phyloP scores from a whole-genome alignment of 164 flowering plant genomes.

The Akebia trifoliata region DNA sequence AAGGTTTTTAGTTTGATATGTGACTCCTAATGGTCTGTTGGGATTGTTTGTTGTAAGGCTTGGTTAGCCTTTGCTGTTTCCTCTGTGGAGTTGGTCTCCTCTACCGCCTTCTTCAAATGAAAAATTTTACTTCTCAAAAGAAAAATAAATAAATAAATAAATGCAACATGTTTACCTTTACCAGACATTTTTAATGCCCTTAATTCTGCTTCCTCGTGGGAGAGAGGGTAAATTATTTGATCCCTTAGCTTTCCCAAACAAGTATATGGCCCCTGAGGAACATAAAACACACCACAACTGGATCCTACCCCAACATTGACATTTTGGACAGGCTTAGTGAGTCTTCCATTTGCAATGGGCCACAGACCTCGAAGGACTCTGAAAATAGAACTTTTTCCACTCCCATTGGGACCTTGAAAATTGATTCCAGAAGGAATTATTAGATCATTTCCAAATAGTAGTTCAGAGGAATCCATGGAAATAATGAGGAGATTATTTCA shows the following conservation, averaged over 20 bases:
- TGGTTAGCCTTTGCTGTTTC: too few relatives aligned
- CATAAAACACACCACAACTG: slow-evolving; percentile 63
- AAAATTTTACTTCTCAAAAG: too few relatives aligned
- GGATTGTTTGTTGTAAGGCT: too few relatives aligned
- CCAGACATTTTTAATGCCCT: slow-evolving; percentile 30
- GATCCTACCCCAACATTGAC: slow-evolving; percentile 32
- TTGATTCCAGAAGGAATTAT: slow-evolving; percentile 14
- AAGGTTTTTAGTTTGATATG: too few relatives aligned
- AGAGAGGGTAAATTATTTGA: slow-evolving; percentile 96
- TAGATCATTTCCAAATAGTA: slow-evolving; percentile 7
- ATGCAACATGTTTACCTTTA: slow-evolving; percentile 37
- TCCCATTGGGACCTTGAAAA: slow-evolving; percentile 88
- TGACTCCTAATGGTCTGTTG: too few relatives aligned
- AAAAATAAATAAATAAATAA: neutral
- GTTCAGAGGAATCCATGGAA: neutral
- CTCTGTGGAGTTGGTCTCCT: too few relatives aligned
- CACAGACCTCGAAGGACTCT: slow-evolving; percentile 91
- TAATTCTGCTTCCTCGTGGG: slow-evolving; percentile 68
- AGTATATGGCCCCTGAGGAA: slow-evolving; percentile 96
- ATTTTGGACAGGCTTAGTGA: slow-evolving; percentile 49
- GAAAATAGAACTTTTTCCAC: slow-evolving; percentile 98
- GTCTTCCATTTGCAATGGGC: slow-evolving; percentile 81
- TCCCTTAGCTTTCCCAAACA: slow-evolving; percentile 93
- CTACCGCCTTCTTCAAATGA: too few relatives aligned
- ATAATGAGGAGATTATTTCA: slow-evolving; percentile 9